phyloP scores from a whole-genome alignment of 2,329 filamentous ascomycete species.

The Fusarium goolgardi region DNA sequence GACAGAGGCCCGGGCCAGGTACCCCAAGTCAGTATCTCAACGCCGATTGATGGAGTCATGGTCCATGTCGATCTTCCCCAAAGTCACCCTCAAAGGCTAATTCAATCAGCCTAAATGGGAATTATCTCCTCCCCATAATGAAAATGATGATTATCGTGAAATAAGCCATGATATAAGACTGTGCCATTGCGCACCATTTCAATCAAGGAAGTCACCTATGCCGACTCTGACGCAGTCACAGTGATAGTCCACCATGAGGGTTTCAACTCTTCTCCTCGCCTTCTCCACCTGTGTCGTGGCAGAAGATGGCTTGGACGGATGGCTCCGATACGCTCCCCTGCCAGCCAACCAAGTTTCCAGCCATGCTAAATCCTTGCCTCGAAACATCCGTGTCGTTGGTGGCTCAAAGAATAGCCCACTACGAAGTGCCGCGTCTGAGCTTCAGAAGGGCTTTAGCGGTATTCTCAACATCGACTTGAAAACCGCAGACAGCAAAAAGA shows the following conservation, averaged over 20 bases:
- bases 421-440: constrained; percentile 67
- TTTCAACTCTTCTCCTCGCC: constrained; percentile 32
- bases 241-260: constrained; percentile 16
- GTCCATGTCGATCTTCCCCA: constrained; percentile 18
- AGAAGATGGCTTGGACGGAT: constrained; percentile 71
- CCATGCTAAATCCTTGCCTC: constrained; percentile 58
- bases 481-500: constrained; percentile 36
- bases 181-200: neutral
- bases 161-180: constrained; percentile 13
- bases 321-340: constrained; percentile 71
- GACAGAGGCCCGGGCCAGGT: constrained; percentile 13
- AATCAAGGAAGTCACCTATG: neutral
- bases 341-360: constrained; percentile 50
- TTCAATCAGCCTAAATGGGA: constrained; percentile 34
- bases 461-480: constrained; percentile 65
- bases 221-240: neutral
- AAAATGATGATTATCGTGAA: neutral
- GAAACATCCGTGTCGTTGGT: constrained; percentile 65
- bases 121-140: constrained; percentile 10
- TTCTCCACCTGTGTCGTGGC: constrained; percentile 57
- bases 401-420: constrained; percentile 65
- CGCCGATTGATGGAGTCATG: constrained; percentile 31
- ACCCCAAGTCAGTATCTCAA: constrained; percentile 18
- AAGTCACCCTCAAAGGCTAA: constrained; percentile 14
- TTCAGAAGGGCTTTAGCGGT: constrained; percentile 66